phyloP scores from a whole-genome alignment of 2,329 filamentous ascomycete species.

The Drechslera avenae region DNA sequence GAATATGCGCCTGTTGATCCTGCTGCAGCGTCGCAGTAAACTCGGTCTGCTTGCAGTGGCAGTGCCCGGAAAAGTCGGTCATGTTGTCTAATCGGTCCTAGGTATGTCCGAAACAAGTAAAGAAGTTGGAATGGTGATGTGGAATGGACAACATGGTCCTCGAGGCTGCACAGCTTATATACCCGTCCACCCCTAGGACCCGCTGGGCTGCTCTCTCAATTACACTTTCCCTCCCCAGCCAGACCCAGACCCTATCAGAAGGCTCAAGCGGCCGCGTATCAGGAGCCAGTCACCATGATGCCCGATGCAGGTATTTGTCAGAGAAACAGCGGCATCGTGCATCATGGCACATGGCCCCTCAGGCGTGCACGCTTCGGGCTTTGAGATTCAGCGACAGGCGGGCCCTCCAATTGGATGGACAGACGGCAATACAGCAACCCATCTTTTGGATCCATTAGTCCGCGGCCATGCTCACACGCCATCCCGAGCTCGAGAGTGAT shows the following conservation, averaged over 20 bases:
- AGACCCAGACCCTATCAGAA: neutral
- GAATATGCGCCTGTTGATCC: conserved; percentile 53
- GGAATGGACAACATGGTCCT: conserved; percentile 19
- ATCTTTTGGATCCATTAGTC: too few relatives aligned
- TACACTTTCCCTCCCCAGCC: too few relatives aligned
- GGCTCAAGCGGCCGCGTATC: conserved; percentile 2
- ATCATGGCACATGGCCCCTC: neutral
- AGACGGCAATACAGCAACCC: too few relatives aligned
- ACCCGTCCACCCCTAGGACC: neutral
- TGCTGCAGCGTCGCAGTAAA: conserved; percentile 57
- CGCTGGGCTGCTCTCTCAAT: neutral
- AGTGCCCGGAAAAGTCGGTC: conserved; percentile 56
- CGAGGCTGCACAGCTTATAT: conserved; percentile 3
- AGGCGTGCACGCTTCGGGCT: too few relatives aligned
- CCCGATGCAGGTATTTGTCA: conserved; percentile 9
- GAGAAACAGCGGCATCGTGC: neutral
- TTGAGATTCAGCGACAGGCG: too few relatives aligned
- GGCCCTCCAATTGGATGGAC: too few relatives aligned
- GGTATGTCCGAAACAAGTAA: neutral
- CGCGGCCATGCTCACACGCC: too few relatives aligned
- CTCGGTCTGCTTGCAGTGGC: conserved; percentile 61
- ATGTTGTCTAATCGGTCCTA: conserved; percentile 39
- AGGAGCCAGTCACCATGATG: neutral
- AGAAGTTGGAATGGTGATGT: neutral
- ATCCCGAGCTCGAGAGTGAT: too few relatives aligned